Evolutionary conservation across 495 filamentous ascomycete species (phyloP).

Genomic region (Lophiotrema nucula): DNA sequence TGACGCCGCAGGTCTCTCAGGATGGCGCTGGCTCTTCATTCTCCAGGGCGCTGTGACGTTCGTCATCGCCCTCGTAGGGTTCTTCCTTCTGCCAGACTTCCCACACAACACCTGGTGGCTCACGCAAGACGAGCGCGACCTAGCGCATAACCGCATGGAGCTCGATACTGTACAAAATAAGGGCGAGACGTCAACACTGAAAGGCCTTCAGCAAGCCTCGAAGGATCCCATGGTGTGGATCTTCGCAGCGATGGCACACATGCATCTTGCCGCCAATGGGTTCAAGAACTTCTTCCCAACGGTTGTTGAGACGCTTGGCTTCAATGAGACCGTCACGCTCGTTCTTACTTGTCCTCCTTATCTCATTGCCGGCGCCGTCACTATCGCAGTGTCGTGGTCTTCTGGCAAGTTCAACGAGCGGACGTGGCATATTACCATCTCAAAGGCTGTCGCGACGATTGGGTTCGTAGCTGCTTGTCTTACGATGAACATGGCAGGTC

Average conservation of each 20-base stretch:
- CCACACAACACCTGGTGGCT: constrained; percentile 16
- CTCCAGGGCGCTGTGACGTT: constrained; percentile 46
- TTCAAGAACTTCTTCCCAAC: constrained; percentile 58
- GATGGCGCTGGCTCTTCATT: constrained; percentile 34
- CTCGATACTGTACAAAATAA: constrained; percentile 37
- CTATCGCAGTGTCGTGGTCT: constrained; percentile 42
- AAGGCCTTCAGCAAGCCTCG: constrained; percentile 42
- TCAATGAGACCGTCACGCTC: constrained; percentile 50
- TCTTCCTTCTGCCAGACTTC: constrained; percentile 15
- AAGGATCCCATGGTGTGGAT: constrained; percentile 46
- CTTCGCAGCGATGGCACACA: constrained; percentile 37
- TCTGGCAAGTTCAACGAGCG: constrained; percentile 49
- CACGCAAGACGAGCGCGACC: constrained; percentile 10
- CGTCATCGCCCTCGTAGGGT: constrained; percentile 44
- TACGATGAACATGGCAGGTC: constrained; percentile 46
- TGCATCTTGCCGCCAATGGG: constrained; percentile 41
- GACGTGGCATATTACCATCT: constrained; percentile 50
- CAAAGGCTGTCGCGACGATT: constrained; percentile 47
- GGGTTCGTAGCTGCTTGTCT: constrained; percentile 50
- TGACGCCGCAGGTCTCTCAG: constrained; percentile 19
- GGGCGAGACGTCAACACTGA: constrained; percentile 31
- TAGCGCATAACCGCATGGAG: constrained; percentile 32
- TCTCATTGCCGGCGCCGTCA: constrained; percentile 46
- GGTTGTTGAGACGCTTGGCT: constrained; percentile 54
- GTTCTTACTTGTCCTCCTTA: constrained; percentile 55